Conservation (phyloP, 768 basidiomycete species). For the Hericium coralloides region DNA sequence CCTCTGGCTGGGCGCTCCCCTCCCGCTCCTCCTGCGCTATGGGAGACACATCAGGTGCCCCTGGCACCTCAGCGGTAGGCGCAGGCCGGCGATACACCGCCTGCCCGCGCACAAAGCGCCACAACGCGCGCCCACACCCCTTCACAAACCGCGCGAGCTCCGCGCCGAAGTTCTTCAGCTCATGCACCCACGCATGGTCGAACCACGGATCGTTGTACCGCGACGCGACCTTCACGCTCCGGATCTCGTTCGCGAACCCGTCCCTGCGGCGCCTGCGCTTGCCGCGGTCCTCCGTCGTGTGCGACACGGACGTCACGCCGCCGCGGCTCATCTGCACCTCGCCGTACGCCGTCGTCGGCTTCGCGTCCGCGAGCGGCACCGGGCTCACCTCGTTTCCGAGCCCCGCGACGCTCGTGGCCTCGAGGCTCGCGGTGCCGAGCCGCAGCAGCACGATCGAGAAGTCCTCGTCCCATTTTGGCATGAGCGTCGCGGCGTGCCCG, state of each 20-base stretch:
- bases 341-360: constrained; percentile 19
- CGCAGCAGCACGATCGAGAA: constrained; percentile 64
- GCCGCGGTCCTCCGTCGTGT: constrained; percentile 19
- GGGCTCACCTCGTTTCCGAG: constrained; percentile 67
- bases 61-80: not conserved
- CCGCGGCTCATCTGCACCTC: constrained; percentile 31
- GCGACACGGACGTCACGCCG: constrained; percentile 33
- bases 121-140: constrained; percentile 4
- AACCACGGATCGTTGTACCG: constrained; percentile 30
- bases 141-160: constrained; percentile 6
- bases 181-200: constrained; percentile 33
- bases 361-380: constrained; percentile 25
- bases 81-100: constrained; percentile 1
- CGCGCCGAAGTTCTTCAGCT: constrained; percentile 17
- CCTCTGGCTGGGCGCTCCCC: constrained; percentile 16
- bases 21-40: not conserved
- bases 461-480: constrained; percentile 59
- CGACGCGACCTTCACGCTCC: constrained; percentile 27
- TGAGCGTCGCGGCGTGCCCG: constrained; percentile 32
- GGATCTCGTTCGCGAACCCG: constrained; percentile 46
- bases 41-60: not conserved
- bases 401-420: constrained; percentile 63
- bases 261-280: constrained; percentile 18
- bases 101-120: constrained; percentile 8
- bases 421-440: constrained; percentile 65